Base-by-base conservation (phyloP, 768 basidiomycete genomes). In the Russula sp. region DNA sequence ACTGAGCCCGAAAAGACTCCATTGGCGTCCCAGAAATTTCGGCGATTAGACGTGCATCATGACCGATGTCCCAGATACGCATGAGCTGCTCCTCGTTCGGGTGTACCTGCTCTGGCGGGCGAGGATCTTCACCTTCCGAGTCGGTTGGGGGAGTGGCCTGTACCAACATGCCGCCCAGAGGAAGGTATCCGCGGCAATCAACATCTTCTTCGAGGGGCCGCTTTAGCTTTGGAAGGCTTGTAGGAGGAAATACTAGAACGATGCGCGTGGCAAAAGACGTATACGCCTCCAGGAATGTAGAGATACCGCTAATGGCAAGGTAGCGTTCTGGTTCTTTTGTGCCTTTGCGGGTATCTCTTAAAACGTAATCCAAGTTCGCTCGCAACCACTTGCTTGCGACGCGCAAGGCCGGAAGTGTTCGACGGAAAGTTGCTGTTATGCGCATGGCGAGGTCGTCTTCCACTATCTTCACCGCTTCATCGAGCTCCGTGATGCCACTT, bases 11-110 rank as follows among this genome's bases (percentile, higher is more conserved):
- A 51, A 63, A 59, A 0, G 57, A 47, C 22, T 39, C 45, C 56
- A 68, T 60, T 16, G 61, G 65, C 10, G 65, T 59, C 27, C 44
- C 52, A 4, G 40, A 51, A 27, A 51, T 31, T 20, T 66, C 67
- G 22, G 61, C 80, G 27, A 96, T 72, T 6, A 76, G 73, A 65
- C 76, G 79, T 1, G 87, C 88, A 70, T 97, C 93, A 14, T 80
- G 75, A 52, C 94, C 77, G 47, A 97, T 76, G 74, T 97, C 96
- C 51, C 84, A 80, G 62, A 99, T 89, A 67, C 97, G 81, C 92
- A 98, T 95, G 48, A 99, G 75, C 68, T 95, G 91, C 77, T 96
- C 94, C 62, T 91, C 94, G 68, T 99, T 98, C 8, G 97, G 97
- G 76, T 98, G 88, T 1, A 83, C 82, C 35, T 72, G 83, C 40